A percentile compares a stretch with the other conserved stretches of the same genome.
phyloP scores from a whole-genome alignment of 2,329 filamentous ascomycete genomes.

The Penicillium vulpinum region DNA sequence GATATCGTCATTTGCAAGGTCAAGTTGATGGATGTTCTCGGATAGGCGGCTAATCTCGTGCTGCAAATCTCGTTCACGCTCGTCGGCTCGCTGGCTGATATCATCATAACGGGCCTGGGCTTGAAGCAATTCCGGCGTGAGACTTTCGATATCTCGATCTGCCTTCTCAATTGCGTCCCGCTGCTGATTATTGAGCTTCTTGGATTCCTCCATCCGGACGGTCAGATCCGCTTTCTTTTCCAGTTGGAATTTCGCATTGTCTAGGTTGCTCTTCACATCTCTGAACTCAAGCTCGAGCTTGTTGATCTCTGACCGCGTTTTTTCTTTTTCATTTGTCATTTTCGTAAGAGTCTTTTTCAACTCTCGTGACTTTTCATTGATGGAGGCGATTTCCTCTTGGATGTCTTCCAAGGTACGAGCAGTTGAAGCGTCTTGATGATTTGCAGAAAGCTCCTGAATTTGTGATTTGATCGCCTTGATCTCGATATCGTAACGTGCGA shows the following conservation, averaged over 20 bases:
- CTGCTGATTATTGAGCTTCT: slow-evolving; percentile 66
- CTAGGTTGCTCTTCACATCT: slow-evolving; percentile 72
- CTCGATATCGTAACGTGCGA: slow-evolving; percentile 70
- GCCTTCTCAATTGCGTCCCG: slow-evolving; percentile 67
- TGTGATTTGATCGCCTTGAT: slow-evolving; percentile 70
- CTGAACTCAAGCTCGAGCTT: slow-evolving; percentile 74
- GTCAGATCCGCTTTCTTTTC: slow-evolving; percentile 76
- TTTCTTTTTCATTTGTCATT: slow-evolving; percentile 69
- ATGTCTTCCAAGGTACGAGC: slow-evolving; percentile 79
- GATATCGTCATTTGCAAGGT: slow-evolving; percentile 74
- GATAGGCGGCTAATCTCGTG: slow-evolving; percentile 70
- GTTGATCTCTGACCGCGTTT: slow-evolving; percentile 66
- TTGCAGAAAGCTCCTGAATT: slow-evolving; percentile 71
- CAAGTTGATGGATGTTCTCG: slow-evolving; percentile 74
- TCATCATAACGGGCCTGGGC: slow-evolving; percentile 77
- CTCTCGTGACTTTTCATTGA: slow-evolving; percentile 66
- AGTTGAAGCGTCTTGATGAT: slow-evolving; percentile 67
- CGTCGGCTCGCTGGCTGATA: slow-evolving; percentile 67
- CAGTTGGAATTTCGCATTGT: slow-evolving; percentile 68
- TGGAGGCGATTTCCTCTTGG: slow-evolving; percentile 68
- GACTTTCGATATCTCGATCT: slow-evolving; percentile 70
- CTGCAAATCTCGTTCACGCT: slow-evolving; percentile 70
- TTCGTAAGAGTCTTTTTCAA: slow-evolving; percentile 66
- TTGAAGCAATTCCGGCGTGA: slow-evolving; percentile 74
- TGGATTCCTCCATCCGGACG: slow-evolving; percentile 71